Conservation (phyloP, 2,329 filamentous ascomycete species). For the Huntiella moniliformis region DNA sequence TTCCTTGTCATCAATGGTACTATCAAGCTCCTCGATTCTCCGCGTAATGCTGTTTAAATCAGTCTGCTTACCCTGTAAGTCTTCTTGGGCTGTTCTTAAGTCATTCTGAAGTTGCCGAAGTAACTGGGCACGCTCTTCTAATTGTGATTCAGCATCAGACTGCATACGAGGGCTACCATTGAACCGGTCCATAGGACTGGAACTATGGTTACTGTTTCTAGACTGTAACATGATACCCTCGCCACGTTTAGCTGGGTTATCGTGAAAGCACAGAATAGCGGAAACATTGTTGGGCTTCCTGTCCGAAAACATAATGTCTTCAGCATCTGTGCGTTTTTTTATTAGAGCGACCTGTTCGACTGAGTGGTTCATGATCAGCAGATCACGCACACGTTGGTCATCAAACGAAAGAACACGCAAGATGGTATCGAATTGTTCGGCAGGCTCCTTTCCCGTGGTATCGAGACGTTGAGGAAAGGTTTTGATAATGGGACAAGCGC, state of each 20-base stretch:
- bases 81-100: conserved; percentile 31
- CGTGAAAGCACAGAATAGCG: conserved; percentile 51
- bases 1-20: conserved; percentile 1
- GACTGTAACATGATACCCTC: conserved; percentile 32
- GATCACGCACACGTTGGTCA: conserved; percentile 56
- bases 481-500: conserved; percentile 43
- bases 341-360: conserved; percentile 79
- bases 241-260: conserved; percentile 27
- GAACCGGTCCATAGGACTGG: conserved; percentile 27
- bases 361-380: conserved; percentile 61
- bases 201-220: conserved; percentile 56
- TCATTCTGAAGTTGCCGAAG: conserved; percentile 36
- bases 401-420: conserved; percentile 68
- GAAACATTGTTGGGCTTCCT: conserved; percentile 47
- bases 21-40: conserved; percentile 22
- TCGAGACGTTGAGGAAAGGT: conserved; percentile 36
- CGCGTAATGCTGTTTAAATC: conserved; percentile 28
- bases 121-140: conserved; percentile 31
- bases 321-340: conserved; percentile 44
- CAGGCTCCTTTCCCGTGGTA: conserved; percentile 52
- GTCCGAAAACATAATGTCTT: conserved; percentile 47
- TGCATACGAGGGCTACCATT: conserved; percentile 52
- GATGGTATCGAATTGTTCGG: conserved; percentile 53
- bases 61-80: conserved; percentile 27
- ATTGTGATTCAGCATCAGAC: conserved; percentile 51